phyloP scores from a whole-genome alignment of 345 rosid species.

The Bruguiera gymnorhiza region DNA sequence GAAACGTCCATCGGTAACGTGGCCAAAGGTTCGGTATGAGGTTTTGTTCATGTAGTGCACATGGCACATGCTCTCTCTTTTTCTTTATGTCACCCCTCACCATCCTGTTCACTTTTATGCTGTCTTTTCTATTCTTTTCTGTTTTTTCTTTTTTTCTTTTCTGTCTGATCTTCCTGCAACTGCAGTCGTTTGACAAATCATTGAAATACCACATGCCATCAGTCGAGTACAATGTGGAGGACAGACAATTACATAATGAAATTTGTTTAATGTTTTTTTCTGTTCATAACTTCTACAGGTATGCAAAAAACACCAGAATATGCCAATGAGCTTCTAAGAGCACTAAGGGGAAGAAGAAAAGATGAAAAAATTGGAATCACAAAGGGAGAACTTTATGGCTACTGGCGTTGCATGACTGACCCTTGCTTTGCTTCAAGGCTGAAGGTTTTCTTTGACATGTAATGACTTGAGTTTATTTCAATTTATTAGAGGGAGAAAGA shows the following conservation, averaged over 20 bases:
- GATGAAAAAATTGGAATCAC: constrained; percentile 28
- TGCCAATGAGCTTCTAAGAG: constrained; percentile 38
- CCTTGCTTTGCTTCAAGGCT: constrained; percentile 35
- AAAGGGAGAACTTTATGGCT: constrained; percentile 30
- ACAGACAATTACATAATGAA: too few relatives aligned
- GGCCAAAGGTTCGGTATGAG: not conserved
- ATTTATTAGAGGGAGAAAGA: too few relatives aligned
- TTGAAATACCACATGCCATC: too few relatives aligned
- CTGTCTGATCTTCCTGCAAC: too few relatives aligned
- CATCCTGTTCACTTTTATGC: not conserved
- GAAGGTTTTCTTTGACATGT: constrained; percentile 50
- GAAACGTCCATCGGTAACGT: not conserved
- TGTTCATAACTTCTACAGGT: constrained; percentile 21
- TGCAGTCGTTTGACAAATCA: too few relatives aligned
- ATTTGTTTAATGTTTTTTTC: not conserved
- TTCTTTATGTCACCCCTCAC: not conserved
- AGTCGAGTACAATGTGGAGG: too few relatives aligned
- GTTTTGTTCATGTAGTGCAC: not conserved
- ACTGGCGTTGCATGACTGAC: constrained; percentile 39
- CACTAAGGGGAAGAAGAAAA: constrained; percentile 41
- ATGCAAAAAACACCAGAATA: constrained; percentile 39
- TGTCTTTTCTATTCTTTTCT: not conserved
- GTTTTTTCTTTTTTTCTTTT: too few relatives aligned
- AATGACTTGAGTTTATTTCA: constrained; percentile 1
- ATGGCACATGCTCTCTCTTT: not conserved